Evolutionary conservation across 345 rosid genomes (phyloP), one percentile per base, ranked within the genome.

Genomic region (Arabis hirsuta): DNA sequence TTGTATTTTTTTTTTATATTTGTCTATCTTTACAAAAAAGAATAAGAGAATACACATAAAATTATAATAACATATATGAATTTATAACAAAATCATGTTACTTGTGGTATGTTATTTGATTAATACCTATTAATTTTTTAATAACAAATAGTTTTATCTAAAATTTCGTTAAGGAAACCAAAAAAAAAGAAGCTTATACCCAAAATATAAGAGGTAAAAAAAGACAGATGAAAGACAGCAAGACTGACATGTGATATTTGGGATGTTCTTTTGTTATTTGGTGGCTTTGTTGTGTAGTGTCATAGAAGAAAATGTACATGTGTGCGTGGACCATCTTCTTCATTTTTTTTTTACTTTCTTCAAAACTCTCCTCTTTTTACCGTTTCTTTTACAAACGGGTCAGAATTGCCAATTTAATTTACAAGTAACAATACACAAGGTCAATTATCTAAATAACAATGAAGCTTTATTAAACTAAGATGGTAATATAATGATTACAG

Each of bases 181-280:
- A 22, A 22, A 0, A 22, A 22, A 22, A 22, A 0, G 2, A 22
- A 22, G 24, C 24, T 22, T 60, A 62, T 27, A 39, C 32, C 41
- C 67, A 45, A 62, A 46, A 10, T n/a, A 6, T 2, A 16, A 11
- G 19, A 64, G 50, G 38, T 64, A 26, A 24, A 6, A 6, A 22
- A 65, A 16, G 55, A 46, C 29, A 31, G 54, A 63, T 31, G 29
- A 46, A 32, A 63, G 71, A 52, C 63, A 69, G 74, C 67, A 60
- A 71, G 74, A 50, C 59, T 60, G 67, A 71, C 74, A 50, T 52
- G 67, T 41, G 74, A 59, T 60, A 16, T 41, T 50, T 27, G 22
- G 66, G 22, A 38, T 39, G 47, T 42, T 14, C 8, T 71, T 50
- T 60, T 71, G 52, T 38, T 48, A 8, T 57, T 32, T 56, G 46